Evolutionary conservation across 257 asterid species (phyloP).

Genomic region (Haberlea rhodopensis): DNA sequence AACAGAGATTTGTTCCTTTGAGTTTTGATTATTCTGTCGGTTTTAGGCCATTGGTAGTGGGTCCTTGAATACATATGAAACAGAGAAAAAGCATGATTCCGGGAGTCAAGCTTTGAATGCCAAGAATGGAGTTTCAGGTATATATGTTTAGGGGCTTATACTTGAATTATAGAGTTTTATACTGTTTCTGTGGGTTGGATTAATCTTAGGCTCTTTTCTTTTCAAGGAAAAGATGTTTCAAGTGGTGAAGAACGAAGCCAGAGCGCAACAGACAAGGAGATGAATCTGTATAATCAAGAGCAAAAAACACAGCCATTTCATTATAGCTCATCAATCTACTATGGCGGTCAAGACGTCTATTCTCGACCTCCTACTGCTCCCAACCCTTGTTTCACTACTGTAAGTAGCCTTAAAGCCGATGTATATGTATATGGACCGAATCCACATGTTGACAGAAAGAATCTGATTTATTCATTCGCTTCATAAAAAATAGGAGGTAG

Average conservation of each 20-base stretch:
- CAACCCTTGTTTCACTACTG: not conserved
- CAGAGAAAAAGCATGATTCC: conserved; percentile 43
- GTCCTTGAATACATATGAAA: conserved; percentile 26
- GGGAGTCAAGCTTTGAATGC: conserved; percentile 41
- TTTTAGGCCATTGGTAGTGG: conserved; percentile 51
- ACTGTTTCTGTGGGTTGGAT: not conserved
- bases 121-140: conserved; percentile 52
- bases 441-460: not conserved
- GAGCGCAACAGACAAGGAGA: not conserved
- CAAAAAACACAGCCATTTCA: not conserved
- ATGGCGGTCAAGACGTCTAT: not conserved
- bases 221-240: not conserved
- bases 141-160: not conserved
- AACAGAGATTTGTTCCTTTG: not conserved
- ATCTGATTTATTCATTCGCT: too few relatives aligned
- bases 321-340: not conserved
- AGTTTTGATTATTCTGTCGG: not conserved
- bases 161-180: not conserved
- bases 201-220: not conserved
- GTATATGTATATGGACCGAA: too few relatives aligned
- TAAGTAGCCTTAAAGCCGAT: not conserved
- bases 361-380: not conserved
- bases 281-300: not conserved
- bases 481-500: too few relatives aligned
- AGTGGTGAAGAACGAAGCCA: not conserved